Evolutionary conservation across 108 stramenopile species (phyloP).

Genomic region (Cylindrotheca closterium): DNA sequence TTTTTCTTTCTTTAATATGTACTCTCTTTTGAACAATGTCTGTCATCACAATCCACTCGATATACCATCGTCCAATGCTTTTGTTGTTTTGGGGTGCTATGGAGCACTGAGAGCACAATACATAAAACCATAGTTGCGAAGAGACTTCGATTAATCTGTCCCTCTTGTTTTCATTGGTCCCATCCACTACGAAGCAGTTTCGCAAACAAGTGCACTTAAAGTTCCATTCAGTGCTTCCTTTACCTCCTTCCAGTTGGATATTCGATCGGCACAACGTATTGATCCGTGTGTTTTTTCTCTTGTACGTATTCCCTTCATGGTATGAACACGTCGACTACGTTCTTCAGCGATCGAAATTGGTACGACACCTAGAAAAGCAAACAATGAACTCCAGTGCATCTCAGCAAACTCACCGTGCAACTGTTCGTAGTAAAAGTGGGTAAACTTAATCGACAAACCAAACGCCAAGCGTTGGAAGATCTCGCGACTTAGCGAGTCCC

Average conservation of each 20-base stretch:
- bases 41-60: no score
- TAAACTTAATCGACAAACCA: not conserved
- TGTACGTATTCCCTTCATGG: not conserved
- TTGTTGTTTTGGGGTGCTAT: no score
- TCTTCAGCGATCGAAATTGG: no score
- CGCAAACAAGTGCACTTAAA: no score
- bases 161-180: no score
- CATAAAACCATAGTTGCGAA: no score
- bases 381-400: not conserved
- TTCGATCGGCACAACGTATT: not conserved
- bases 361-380: conserved; percentile 3
- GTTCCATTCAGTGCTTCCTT: conserved; percentile 2
- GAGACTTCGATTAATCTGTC: no score
- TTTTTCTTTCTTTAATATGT: no score
- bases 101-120: no score
- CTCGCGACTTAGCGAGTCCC: not conserved
- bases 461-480: not conserved
- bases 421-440: not conserved
- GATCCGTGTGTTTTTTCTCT: not conserved
- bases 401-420: not conserved
- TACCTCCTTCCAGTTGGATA: conserved; percentile 3
- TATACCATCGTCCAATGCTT: no score
- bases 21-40: no score
- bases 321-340: not conserved
- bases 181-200: no score